These are phyloP conservation scores for Colletotrichum sp. DNA, from an alignment of 2,329 filamentous ascomycete genomes.

Conservation along the genomic window DNA sequence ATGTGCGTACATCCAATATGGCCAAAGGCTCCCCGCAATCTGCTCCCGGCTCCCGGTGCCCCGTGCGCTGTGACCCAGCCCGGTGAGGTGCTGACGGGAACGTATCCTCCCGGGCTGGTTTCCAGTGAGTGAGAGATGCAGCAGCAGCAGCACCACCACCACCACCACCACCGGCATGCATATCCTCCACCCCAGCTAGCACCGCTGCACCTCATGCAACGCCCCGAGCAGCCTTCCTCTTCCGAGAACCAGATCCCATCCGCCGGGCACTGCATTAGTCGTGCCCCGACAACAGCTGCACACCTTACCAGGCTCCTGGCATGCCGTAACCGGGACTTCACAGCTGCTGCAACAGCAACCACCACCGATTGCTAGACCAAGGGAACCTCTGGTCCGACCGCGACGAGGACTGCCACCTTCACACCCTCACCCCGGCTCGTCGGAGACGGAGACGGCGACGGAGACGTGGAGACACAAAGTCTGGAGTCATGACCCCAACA, in stretches of 20 bases:
- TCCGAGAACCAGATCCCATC: background rate
- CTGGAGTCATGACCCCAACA: slow-evolving; percentile 16
- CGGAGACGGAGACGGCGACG: background rate
- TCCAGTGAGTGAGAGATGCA: background rate
- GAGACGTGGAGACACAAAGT: background rate
- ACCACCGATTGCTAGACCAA: background rate
- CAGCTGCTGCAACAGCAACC: background rate
- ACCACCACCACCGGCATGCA: background rate
- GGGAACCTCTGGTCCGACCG: slow-evolving; percentile 5
- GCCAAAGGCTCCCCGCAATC: background rate
- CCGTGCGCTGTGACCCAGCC: background rate
- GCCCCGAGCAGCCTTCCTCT: background rate
- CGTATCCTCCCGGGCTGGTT: background rate
- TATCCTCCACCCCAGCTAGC: background rate
- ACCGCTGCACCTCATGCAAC: background rate
- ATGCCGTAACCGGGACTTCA: background rate
- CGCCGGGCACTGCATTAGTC: background rate
- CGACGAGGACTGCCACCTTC: background rate
- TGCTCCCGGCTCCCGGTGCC: slow-evolving; percentile 6
- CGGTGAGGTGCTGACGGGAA: background rate
- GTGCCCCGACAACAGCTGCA: background rate
- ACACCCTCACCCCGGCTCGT: background rate
- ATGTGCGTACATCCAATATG: background rate
- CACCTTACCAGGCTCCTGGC: background rate
- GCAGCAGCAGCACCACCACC: background rate